Percentiles rank a stretch among this genome's conserved stretches.
Conservation (phyloP, 495 filamentous ascomycete species). For the Trichoderma virens region DNA sequence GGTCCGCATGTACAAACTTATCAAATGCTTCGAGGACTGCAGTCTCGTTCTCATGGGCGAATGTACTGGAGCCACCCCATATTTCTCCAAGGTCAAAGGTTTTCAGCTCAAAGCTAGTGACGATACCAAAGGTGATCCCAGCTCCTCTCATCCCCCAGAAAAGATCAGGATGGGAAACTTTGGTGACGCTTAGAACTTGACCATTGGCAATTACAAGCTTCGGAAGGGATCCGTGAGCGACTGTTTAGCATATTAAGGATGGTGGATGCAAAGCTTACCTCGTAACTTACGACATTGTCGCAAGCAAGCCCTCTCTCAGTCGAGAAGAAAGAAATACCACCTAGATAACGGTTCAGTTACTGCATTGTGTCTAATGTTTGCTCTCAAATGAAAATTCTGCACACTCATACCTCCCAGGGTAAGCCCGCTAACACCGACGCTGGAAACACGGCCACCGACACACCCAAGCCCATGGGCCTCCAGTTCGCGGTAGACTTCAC, state of each 20-base stretch:
- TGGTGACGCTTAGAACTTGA: not conserved
- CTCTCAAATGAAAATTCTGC: not conserved
- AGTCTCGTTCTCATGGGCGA: not conserved
- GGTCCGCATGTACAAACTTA: not conserved
- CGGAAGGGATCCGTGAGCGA: not conserved
- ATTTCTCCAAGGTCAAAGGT: slow-evolving; percentile 22
- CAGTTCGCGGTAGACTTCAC: not conserved
- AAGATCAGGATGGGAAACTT: slow-evolving; percentile 24
- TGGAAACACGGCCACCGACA: not conserved
- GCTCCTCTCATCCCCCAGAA: slow-evolving; percentile 31
- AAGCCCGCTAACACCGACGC: not conserved
- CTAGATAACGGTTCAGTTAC: not conserved
- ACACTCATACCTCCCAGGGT: not conserved
- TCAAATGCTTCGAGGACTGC: not conserved
- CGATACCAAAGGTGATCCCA: slow-evolving; percentile 38
- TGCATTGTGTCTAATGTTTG: not conserved
- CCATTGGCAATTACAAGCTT: not conserved
- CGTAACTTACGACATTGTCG: not conserved
- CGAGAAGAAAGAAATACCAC: not conserved
- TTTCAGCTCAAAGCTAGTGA: slow-evolving; percentile 36
- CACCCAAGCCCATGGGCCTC: not conserved
- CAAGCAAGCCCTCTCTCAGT: not conserved
- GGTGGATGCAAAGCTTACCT: not conserved
- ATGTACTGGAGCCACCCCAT: not conserved
- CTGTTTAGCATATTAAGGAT: not conserved